Evolutionary conservation across 805 yeast genomes (phyloP), one percentile per base, ranked within the genome.

Genomic region (Candida oleophila): DNA sequence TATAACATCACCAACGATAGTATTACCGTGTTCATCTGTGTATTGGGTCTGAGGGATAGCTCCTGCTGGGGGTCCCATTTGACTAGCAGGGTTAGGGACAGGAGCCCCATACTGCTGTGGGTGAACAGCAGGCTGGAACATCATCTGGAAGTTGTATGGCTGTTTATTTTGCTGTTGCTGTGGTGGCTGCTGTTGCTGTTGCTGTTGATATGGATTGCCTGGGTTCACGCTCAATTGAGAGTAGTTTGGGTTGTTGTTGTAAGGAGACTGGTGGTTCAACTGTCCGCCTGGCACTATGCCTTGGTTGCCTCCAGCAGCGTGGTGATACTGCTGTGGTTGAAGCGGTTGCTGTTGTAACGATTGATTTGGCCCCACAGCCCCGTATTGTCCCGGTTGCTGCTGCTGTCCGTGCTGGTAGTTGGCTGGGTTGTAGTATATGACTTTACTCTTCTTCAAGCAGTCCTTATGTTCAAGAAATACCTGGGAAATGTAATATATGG

Each of bases 401-500:
- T 39, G 42, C 14, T 25, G 34, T 18, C 32, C 42, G 51, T 58
- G 52, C 53, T 61, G 61, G 63, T 57, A 64, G 43, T 68, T 78
- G 2, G 80, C 78, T 3, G 90, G 89, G 54, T 81, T 79, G 59
- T 82, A 83, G 56, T 69, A 80, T 7, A 80, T 68, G 38, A 76
- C 70, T 55, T 82, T 83, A n/a, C 76, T 66, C 55, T 78, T 76
- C 52, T 79, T 76, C 45, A 72, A 66, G 25, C 64, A 53, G 50
- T 77, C 81, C 49, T 78, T 77, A 57, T 83, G 84, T 52, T 82
- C 85, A 43, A 82, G 60, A 45, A 84, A 73, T 2, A 87, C 84
- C 61, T 83, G 86, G 1, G 87, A 82, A 46, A 87, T 75, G 60
- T 84, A 85, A 64, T 84, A 87, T 0, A 83, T 73, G 8, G 96